Percentiles rank a stretch among this genome's conserved stretches.
phyloP scores from a whole-genome alignment of 371 early-diverging fungal genomes.

The Apophysomyces ossiformis region DNA sequence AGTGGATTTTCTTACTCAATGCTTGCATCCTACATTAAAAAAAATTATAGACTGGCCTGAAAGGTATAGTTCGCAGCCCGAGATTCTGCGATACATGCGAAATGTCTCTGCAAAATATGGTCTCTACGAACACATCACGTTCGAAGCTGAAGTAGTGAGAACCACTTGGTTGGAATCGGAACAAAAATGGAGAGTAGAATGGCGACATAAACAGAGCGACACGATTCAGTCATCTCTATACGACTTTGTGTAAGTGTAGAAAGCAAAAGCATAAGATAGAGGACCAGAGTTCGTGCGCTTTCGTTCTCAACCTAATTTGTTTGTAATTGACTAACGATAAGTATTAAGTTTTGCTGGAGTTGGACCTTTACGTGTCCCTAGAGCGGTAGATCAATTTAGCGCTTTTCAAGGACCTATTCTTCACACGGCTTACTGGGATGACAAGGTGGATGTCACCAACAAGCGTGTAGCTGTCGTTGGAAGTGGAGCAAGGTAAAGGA shows the following conservation, averaged over 20 bases:
- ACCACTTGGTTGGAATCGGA: constrained; percentile 48
- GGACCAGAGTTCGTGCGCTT: too few relatives aligned
- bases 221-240: constrained; percentile 20
- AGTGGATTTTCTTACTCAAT: background rate
- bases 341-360: constrained; percentile 34
- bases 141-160: constrained; percentile 47
- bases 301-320: too few relatives aligned
- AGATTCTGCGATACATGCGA: constrained; percentile 58
- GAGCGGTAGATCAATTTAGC: constrained; percentile 53
- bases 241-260: constrained; percentile 36
- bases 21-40: too few relatives aligned
- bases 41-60: constrained; percentile 53
- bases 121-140: constrained; percentile 49
- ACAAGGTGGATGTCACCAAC: constrained; percentile 44
- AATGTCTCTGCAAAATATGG: constrained; percentile 53
- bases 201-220: constrained; percentile 14
- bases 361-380: constrained; percentile 54
- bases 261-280: too few relatives aligned
- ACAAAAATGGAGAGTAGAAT: constrained; percentile 54
- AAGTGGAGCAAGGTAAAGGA: constrained; percentile 56
- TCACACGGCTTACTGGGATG: constrained; percentile 59
- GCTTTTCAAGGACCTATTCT: constrained; percentile 49
- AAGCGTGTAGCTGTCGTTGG: constrained; percentile 60
- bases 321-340: constrained; percentile 12
- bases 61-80: constrained; percentile 43